Conservation (phyloP, 208 protist genomes). For the Acanthamoeba sp. region DNA sequence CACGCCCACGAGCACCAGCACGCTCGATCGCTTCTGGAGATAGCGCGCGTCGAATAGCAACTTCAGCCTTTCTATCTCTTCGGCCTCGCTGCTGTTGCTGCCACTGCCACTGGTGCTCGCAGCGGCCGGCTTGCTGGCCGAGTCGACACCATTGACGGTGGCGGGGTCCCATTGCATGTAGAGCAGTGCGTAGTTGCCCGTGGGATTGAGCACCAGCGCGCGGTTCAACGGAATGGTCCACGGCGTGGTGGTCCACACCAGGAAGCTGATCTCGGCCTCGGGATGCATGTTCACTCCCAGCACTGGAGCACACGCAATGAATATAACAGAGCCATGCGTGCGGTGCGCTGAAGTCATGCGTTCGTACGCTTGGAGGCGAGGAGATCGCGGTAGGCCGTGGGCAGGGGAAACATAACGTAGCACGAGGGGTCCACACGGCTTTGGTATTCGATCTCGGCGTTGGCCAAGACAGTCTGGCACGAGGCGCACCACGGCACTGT, state of each 20-base stretch:
- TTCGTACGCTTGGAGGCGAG: neutral
- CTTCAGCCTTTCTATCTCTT: neutral
- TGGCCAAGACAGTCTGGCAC: conserved; percentile 37
- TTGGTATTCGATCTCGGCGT: conserved; percentile 22
- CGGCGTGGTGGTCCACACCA: conserved; percentile 45
- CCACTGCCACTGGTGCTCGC: no score
- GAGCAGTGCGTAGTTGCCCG: conserved; percentile 16
- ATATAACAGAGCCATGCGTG: no score
- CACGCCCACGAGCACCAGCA: neutral
- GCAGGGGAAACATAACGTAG: conserved; percentile 9
- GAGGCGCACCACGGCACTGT: conserved; percentile 35
- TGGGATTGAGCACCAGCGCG: conserved; percentile 34
- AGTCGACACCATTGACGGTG: neutral
- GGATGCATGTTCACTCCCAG: neutral
- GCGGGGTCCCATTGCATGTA: neutral
- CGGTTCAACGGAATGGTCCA: conserved; percentile 54
- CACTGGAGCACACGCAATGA: neutral
- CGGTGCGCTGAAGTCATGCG: no score
- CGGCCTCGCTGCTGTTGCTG: neutral
- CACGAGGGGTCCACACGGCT: neutral
- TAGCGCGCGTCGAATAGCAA: neutral
- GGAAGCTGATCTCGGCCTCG: neutral
- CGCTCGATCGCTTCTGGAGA: neutral
- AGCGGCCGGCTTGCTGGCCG: neutral
- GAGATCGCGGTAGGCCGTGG: neutral